A percentile compares a stretch with the other conserved stretches of the same genome.
Conservation (phyloP, 306 rosid genomes). For the Ammopiptanthus mongolicus region DNA sequence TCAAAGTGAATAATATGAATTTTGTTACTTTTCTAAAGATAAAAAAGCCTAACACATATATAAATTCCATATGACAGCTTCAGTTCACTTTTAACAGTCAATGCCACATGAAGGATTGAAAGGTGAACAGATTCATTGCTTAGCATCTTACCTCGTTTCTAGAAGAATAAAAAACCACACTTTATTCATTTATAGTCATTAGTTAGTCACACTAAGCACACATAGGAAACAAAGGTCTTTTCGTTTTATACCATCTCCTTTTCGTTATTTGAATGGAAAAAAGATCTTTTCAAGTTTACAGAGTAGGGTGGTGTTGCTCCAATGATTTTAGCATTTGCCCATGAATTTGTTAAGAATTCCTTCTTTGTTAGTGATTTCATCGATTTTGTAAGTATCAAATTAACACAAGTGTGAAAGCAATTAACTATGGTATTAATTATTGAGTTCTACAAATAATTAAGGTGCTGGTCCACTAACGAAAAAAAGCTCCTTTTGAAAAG, state of each 20-base stretch:
- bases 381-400: background rate
- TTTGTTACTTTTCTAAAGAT: slow-evolving; percentile 2
- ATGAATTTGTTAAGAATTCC: background rate
- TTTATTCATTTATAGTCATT: background rate
- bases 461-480: no score
- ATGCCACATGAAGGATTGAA: background rate
- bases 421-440: background rate
- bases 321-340: background rate
- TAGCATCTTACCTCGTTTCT: slow-evolving; percentile 8
- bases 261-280: background rate
- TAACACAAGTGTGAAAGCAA: background rate
- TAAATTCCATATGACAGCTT: slow-evolving; percentile 26
- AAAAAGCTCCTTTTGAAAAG: no score
- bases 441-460: background rate
- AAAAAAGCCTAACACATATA: background rate
- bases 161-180: background rate
- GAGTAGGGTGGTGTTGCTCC: no score
- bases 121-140: slow-evolving; percentile 25
- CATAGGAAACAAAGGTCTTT: background rate
- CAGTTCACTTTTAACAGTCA: slow-evolving; percentile 35
- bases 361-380: background rate
- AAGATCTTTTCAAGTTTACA: background rate
- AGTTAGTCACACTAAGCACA: background rate
- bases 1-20: background rate
- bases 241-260: background rate